Conservation (phyloP, 495 filamentous ascomycete genomes). For the Friedmanniomyces endolithicus region DNA sequence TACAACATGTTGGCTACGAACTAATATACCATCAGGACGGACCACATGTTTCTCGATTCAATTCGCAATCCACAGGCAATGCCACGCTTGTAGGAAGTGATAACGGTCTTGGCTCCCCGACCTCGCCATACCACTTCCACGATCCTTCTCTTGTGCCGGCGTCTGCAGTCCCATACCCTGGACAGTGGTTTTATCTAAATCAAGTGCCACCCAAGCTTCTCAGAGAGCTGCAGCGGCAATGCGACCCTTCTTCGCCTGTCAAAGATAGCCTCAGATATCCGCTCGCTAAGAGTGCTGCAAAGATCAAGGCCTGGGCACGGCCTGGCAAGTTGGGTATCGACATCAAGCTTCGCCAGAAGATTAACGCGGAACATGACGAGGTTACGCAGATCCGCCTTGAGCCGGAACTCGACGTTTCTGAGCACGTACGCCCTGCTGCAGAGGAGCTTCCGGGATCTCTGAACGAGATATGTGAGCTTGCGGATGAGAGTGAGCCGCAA, state of each 20-base stretch:
- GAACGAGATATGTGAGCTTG: conserved; percentile 5
- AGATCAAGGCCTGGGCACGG: conserved; percentile 11
- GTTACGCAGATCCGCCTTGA: conserved; percentile 3
- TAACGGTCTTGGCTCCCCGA: not conserved
- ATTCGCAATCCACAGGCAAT: conserved; percentile 1
- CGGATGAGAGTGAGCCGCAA: not conserved
- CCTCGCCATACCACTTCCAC: not conserved
- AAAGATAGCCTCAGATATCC: not conserved
- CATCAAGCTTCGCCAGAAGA: conserved; percentile 5
- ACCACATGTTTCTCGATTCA: conserved; percentile 1
- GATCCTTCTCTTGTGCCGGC: not conserved
- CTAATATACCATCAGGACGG: not conserved
- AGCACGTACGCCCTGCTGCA: not conserved
- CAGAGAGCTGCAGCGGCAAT: not conserved
- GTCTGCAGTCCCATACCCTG: not conserved
- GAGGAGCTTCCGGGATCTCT: not conserved
- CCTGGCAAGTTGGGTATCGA: conserved; percentile 6
- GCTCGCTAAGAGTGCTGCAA: conserved; percentile 3
- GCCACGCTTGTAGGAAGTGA: conserved; percentile 3
- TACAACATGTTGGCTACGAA: not conserved
- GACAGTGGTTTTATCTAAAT: conserved; percentile 1
- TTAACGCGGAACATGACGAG: conserved; percentile 2
- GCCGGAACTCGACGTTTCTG: not conserved
- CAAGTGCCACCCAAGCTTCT: conserved; percentile 1
- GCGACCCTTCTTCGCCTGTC: not conserved